Base-by-base conservation (phyloP, 2,329 filamentous ascomycete species). In the Aspergillus aculeatinus region DNA sequence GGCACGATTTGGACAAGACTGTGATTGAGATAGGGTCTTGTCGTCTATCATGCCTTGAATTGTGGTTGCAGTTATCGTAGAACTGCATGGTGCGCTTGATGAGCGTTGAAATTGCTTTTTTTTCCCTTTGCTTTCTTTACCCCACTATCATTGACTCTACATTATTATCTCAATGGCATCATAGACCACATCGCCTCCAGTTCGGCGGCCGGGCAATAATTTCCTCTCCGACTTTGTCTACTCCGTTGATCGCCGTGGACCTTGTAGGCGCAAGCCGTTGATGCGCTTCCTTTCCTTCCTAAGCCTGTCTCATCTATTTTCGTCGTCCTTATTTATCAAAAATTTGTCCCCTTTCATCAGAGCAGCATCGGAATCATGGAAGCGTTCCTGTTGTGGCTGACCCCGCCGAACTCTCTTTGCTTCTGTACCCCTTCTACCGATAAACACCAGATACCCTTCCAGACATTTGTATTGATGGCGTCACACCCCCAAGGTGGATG, bases 401-500 rank as follows among this genome's bases (percentile, higher is more conserved):
- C 48, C 42, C 27, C 48, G 53, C 53, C 44, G 47, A 55, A 47
- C 27, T 23, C 50, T 53, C 39, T 50, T 49, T 51, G 16, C 31
- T 59, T 16, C 35, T 48, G 7, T 50, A 25, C 49, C 52, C 16
- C 27, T n/a, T 49, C 21, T 49, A 16, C 1, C 33, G 47, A 16
- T 53, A 49, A 25, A 7, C 29, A 42, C 25, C 11, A 48, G 48
- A 48, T 33, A 55, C 49, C 29, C 35, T 35, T 53, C 21, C 51
- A n/a, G 29, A 11, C 39, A 48, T 57, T 51, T 57, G 51, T 27
- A 56, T 59, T 59, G 48, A 61, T 61, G 60, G 57, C 57, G 60
- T 61, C 60, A 61, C 49, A 33, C 25, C 33, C 49, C 21, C 27
- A 48, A 48, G 25, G 54, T 33, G 21, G 44, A 33, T 31, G 53